These are phyloP conservation scores for Candida jianshihensis DNA, from an alignment of 805 yeast species.

Conservation along the genomic window DNA sequence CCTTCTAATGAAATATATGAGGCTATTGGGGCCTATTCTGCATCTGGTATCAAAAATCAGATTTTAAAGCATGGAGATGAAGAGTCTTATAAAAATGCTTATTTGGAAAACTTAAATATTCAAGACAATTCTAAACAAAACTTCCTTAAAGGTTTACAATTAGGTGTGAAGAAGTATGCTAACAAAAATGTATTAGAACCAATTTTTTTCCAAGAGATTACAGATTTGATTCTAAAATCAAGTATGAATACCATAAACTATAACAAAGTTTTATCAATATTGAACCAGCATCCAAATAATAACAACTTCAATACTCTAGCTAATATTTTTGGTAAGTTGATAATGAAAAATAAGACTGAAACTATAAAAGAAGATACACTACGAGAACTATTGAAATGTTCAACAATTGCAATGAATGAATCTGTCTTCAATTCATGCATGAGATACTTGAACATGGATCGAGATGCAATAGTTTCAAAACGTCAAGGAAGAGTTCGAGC, in stretches of 20 bases:
- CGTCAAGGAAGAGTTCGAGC: conserved; percentile 2
- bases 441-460: conserved; percentile 1
- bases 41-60: not conserved
- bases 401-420: conserved; percentile 3
- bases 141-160: too few relatives aligned
- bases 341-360: conserved; percentile 1
- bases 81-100: not conserved
- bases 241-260: not conserved
- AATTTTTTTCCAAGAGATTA: conserved; percentile 1
- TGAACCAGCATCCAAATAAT: conserved; percentile 2
- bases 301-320: conserved; percentile 4
- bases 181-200: too few relatives aligned
- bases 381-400: conserved; percentile 2
- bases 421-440: conserved; percentile 5
- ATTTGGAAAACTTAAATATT: conserved; percentile 1
- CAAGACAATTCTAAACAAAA: not conserved
- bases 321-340: conserved; percentile 3
- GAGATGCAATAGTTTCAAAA: not conserved
- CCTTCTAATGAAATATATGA: not conserved
- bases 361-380: conserved; percentile 2
- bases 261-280: conserved; percentile 1
- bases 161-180: too few relatives aligned
- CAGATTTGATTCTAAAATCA: conserved; percentile 1
- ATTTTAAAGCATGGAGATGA: not conserved
- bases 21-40: not conserved